These are phyloP conservation scores for Sequoiadendron giganteum DNA, from an alignment of 75 land plant genomes.

Conservation along the genomic window DNA sequence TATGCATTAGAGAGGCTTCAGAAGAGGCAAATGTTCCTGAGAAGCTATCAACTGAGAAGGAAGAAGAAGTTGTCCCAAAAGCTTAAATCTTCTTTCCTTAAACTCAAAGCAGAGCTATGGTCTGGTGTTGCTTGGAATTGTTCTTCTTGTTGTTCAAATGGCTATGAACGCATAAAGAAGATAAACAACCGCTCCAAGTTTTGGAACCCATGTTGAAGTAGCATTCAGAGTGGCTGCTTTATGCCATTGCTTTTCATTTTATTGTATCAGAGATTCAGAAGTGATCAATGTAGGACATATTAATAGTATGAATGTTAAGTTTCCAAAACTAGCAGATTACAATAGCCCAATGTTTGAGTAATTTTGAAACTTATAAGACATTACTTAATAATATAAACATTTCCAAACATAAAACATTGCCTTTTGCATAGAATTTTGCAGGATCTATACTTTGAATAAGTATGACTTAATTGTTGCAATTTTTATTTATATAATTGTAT, in stretches of 20 bases:
- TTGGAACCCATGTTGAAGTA: background rate
- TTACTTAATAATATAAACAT: too few relatives aligned
- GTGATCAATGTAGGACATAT: too few relatives aligned
- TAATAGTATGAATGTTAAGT: too few relatives aligned
- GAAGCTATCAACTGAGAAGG: background rate
- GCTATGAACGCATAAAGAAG: background rate
- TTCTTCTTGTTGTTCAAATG: background rate
- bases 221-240: background rate
- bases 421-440: too few relatives aligned
- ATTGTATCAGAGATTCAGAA: too few relatives aligned
- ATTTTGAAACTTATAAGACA: too few relatives aligned
- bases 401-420: too few relatives aligned
- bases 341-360: too few relatives aligned
- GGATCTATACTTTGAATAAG: too few relatives aligned
- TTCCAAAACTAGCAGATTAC: too few relatives aligned
- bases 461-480: too few relatives aligned
- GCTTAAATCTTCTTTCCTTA: background rate
- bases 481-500: too few relatives aligned
- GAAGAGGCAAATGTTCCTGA: background rate
- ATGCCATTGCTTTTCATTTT: background rate
- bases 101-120: background rate
- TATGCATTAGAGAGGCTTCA: background rate
- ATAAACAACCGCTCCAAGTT: background rate
- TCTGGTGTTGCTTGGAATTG: background rate
- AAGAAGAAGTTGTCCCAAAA: background rate